A percentile compares a stretch with the other conserved stretches of the same genome.
phyloP scores from a whole-genome alignment of 148 eudicot genomes.

The Chenopodium quinoa region DNA sequence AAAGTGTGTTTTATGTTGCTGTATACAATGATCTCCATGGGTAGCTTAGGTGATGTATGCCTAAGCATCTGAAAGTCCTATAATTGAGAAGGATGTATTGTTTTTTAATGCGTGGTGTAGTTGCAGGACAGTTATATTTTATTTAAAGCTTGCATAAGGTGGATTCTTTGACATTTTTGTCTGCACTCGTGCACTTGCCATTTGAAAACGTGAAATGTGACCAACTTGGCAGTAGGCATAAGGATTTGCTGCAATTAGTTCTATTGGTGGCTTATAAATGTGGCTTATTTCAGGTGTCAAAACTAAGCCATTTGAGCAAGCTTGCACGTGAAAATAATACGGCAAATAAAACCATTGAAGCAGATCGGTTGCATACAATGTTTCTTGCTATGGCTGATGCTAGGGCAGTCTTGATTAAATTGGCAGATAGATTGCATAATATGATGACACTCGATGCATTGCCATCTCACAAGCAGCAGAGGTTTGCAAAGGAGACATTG shows the following conservation, averaged over 20 bases:
- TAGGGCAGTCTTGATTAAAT: slow-evolving; percentile 84
- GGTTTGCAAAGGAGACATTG: slow-evolving; percentile 90
- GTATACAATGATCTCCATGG: neutral
- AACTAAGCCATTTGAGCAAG: slow-evolving; percentile 90
- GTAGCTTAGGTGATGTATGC: neutral
- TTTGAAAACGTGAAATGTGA: neutral
- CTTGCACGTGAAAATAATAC: slow-evolving; percentile 90
- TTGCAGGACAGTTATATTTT: neutral
- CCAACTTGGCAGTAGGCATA: neutral
- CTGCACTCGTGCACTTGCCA: neutral
- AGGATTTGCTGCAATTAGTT: neutral
- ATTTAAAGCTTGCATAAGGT: neutral
- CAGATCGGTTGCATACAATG: slow-evolving; percentile 94
- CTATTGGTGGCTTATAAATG: slow-evolving; percentile 9
- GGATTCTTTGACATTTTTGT: neutral
- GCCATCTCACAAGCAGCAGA: slow-evolving; percentile 64
- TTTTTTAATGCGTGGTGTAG: neutral
- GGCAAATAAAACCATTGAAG: slow-evolving; percentile 75
- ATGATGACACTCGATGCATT: slow-evolving; percentile 88
- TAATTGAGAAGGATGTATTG: neutral
- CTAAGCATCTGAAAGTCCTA: neutral
- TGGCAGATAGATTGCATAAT: slow-evolving; percentile 93
- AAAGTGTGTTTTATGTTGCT: neutral
- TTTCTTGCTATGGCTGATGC: slow-evolving; percentile 99
- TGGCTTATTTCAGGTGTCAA: slow-evolving; percentile 61